Evolutionary conservation across 768 basidiomycete genomes (phyloP), one percentile per base, ranked within the genome.

Genomic region (Candolleomyces aberdarensis): DNA sequence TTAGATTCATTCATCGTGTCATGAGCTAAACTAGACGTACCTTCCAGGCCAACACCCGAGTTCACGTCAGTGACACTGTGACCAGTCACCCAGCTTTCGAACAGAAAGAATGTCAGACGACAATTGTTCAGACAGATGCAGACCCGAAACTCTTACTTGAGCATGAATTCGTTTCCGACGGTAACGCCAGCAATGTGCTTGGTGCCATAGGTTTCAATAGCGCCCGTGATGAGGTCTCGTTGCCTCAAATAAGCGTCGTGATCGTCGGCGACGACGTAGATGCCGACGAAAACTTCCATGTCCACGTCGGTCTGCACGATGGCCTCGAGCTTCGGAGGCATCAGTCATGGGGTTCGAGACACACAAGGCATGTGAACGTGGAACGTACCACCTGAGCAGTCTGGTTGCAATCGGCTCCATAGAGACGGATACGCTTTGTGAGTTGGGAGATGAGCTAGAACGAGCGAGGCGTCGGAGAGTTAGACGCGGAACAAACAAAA

Each of bases 151-250:
- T 31, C 61, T 36, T 36, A 88, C 86, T 94, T 85, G 63, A 94
- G 83, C 73, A 94, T 91, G 69, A 85, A 93, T 74, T 96, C 94
- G 70, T 97, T 96, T 19, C 96, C 95, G 48, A 97, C 94, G 10
- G 89, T 94, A 31, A 97, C 68, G 15, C 96, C 96, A 0, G 75
- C 77, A 62, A 98, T 82, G 67, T 94, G 75, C 60, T 85, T 83
- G 1, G 83, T 79, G 44, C 96, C 95, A 71, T 89, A 98, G 3
- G 83, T 87, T 70, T 87, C 72, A 59, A 98, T 75, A 3, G 89
- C 94, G 2, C 79, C 72, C 65, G 85, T 76, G 62, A 94, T 83
- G 19, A 76, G 75, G 61, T 83, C 80, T 31, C 82, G 82, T 72
- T 99, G 96, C 54, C 88, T 79, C 1, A 72, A 61, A 71, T 94